Conservation (phyloP, 768 basidiomycete genomes). For the Russula griseocarnosa region DNA sequence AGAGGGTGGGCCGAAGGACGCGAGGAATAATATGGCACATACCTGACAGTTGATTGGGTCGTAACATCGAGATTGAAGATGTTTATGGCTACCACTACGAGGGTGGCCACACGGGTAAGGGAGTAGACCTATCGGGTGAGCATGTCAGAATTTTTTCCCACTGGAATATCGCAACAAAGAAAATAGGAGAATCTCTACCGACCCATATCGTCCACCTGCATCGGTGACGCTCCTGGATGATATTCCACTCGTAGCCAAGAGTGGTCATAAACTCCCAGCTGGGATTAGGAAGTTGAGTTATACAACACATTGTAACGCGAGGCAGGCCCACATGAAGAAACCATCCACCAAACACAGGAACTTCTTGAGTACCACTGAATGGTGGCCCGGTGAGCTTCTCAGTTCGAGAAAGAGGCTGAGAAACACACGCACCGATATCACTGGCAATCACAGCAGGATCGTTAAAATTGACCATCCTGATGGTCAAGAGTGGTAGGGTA, state of each 20-base stretch:
- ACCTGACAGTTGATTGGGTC: conserved; percentile 16
- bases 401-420: not conserved
- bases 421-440: not conserved
- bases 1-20: not conserved
- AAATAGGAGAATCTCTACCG: not conserved
- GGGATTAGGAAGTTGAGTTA: not conserved
- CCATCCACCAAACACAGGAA: not conserved
- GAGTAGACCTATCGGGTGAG: conserved; percentile 13
- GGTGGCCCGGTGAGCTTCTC: not conserved
- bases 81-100: not conserved
- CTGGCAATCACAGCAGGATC: not conserved
- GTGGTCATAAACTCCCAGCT: conserved; percentile 1
- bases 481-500: not conserved
- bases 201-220: conserved; percentile 21
- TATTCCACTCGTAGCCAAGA: not conserved
- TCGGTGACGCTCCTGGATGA: not conserved
- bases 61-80: not conserved
- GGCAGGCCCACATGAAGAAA: not conserved
- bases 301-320: too few species aligned
- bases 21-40: not conserved
- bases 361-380: not conserved
- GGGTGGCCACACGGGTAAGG: conserved; percentile 4
- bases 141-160: not conserved
- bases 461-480: not conserved
- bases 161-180: not conserved